Percentiles rank a stretch among this genome's conserved stretches.
These are phyloP conservation scores for Garcia nutans DNA, from an alignment of 345 rosid species.

Conservation along the genomic window DNA sequence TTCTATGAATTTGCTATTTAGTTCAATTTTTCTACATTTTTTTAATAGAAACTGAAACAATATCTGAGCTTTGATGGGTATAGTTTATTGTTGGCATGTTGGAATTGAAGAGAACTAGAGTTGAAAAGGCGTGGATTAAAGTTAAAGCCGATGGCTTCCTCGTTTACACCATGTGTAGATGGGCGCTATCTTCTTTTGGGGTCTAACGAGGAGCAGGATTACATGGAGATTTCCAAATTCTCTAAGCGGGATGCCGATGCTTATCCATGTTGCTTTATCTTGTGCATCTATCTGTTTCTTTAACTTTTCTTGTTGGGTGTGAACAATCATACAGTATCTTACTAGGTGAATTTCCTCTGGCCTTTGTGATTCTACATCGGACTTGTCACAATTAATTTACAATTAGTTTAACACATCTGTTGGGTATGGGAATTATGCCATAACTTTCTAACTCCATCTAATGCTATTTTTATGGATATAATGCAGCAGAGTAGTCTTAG, in stretches of 20 bases:
- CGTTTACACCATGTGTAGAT: conserved; percentile 86
- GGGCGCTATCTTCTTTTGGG: conserved; percentile 81
- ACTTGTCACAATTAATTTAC: no score
- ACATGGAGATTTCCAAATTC: conserved; percentile 77
- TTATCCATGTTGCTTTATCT: conserved; percentile 48
- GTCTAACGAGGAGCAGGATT: conserved; percentile 50
- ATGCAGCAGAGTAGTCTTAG: background rate
- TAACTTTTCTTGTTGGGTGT: background rate
- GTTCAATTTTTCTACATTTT: background rate
- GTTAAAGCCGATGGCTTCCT: conserved; percentile 56
- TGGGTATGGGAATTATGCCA: background rate
- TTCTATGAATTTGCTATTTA: no score
- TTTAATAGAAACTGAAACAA: background rate
- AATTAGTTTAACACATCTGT: no score
- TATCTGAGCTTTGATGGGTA: background rate
- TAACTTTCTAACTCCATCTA: background rate
- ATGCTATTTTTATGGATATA: background rate
- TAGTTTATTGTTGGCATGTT: background rate
- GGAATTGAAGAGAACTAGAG: conserved; percentile 67
- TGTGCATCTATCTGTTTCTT: background rate
- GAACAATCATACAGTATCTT: background rate
- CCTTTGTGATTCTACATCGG: background rate
- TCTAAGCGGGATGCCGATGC: conserved; percentile 71
- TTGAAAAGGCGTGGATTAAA: conserved; percentile 73
- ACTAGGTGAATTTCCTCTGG: background rate